Conservation (phyloP, 1,139 yeast genomes). For the Debaryomyces udenii region DNA sequence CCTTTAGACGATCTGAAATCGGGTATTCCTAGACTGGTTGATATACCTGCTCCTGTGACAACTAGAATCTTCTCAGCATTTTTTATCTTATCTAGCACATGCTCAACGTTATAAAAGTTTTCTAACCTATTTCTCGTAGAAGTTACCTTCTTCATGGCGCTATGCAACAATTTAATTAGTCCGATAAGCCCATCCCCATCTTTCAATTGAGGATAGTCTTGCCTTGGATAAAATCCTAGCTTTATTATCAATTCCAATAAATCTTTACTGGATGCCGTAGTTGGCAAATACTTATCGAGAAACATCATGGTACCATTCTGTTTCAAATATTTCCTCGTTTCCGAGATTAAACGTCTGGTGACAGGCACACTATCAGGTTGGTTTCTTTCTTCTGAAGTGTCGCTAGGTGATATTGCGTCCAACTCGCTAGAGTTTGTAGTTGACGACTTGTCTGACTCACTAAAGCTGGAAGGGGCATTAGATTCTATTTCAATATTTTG, state of each 20-base stretch:
- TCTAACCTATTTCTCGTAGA: constrained; percentile 56
- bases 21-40: constrained; percentile 87
- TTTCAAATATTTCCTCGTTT: constrained; percentile 63
- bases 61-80: constrained; percentile 68
- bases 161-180: constrained; percentile 55
- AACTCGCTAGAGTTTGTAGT: constrained; percentile 6
- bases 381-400: not conserved
- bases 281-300: constrained; percentile 61
- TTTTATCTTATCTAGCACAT: constrained; percentile 55
- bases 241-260: constrained; percentile 50
- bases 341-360: constrained; percentile 23
- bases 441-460: not conserved
- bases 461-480: not conserved
- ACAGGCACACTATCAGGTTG: constrained; percentile 8
- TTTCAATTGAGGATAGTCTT: constrained; percentile 38
- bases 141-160: constrained; percentile 62
- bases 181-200: constrained; percentile 49
- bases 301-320: constrained; percentile 62
- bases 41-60: constrained; percentile 92
- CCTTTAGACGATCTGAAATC: constrained; percentile 92
- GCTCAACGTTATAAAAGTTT: constrained; percentile 59
- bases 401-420: constrained; percentile 2
- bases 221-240: constrained; percentile 55
- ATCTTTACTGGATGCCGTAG: constrained; percentile 57
- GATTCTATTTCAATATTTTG: not conserved